Conservation (phyloP, 2,329 filamentous ascomycete genomes). For the Curvularia sp. region DNA sequence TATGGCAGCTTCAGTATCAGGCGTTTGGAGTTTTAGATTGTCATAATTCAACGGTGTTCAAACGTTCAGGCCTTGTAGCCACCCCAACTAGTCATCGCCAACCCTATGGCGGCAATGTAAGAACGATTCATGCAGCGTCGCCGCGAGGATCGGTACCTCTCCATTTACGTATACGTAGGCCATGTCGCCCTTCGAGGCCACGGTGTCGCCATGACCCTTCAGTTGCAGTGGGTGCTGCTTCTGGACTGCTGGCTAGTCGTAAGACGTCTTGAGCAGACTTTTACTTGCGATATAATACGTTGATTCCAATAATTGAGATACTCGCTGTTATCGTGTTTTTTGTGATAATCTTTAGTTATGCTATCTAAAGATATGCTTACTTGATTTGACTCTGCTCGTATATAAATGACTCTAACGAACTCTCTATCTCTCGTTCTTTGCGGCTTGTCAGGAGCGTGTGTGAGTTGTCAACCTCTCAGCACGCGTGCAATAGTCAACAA, state of each 20-base stretch:
- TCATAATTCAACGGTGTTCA: no score
- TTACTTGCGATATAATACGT: neutral
- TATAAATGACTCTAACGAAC: constrained; percentile 21
- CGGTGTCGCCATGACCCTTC: constrained; percentile 10
- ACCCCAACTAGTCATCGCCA: no score
- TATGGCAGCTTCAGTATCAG: neutral
- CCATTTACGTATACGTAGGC: neutral
- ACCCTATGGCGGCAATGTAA: no score
- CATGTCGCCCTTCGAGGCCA: constrained; percentile 2
- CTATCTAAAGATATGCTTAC: no score
- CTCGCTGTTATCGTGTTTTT: neutral
- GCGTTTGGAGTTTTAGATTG: no score
- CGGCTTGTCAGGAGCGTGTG: constrained; percentile 42
- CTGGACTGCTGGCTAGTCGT: constrained; percentile 7
- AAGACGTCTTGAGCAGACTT: neutral
- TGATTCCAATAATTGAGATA: neutral
- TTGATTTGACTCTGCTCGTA: constrained; percentile 18
- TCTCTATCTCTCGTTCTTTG: constrained; percentile 39
- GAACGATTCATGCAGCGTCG: no score
- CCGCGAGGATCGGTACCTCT: no score
- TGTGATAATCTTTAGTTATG: no score
- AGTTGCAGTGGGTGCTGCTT: constrained; percentile 19
- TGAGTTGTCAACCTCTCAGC: constrained; percentile 13
- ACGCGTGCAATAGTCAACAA: no score
- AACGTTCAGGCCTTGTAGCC: no score